phyloP scores from a whole-genome alignment of 2,329 filamentous ascomycete genomes.

The Curvularia eragrostidis region DNA sequence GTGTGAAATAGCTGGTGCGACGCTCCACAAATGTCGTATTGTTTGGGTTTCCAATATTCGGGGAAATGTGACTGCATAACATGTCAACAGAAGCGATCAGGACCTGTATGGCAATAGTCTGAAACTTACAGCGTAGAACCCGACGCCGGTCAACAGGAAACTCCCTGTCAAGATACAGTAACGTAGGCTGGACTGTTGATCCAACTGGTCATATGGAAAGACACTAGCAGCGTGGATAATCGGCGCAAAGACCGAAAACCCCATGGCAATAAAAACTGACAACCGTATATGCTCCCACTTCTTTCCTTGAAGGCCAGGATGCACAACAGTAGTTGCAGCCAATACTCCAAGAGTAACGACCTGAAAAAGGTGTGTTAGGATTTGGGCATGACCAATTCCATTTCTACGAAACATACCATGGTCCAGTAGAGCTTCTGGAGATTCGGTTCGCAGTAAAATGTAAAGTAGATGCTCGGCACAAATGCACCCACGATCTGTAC shows the following conservation, averaged over 20 bases:
- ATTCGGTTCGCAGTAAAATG: constrained; percentile 51
- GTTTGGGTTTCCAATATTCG: constrained; percentile 76
- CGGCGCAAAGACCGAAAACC: constrained; percentile 82
- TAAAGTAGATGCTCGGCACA: constrained; percentile 73
- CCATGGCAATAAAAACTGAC: constrained; percentile 84
- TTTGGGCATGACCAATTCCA: background rate
- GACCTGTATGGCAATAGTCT: constrained; percentile 52
- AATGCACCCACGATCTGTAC: constrained; percentile 86
- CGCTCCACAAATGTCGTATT: constrained; percentile 81
- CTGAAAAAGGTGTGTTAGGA: background rate
- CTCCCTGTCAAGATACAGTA: constrained; percentile 8
- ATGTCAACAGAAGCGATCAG: constrained; percentile 46
- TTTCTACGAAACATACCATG: constrained; percentile 36
- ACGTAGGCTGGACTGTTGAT: constrained; percentile 66
- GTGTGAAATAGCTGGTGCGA: constrained; percentile 96
- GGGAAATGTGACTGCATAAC: constrained; percentile 71
- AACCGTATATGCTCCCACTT: constrained; percentile 83
- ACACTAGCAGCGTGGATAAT: constrained; percentile 72
- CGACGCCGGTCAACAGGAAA: constrained; percentile 70
- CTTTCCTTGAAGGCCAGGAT: constrained; percentile 82
- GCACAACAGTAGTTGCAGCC: constrained; percentile 78
- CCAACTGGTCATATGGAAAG: constrained; percentile 66
- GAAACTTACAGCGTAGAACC: constrained; percentile 78
- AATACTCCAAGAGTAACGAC: constrained; percentile 60
- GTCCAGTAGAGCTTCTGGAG: constrained; percentile 50